These are phyloP conservation scores for Huntiella moniliformis DNA, from an alignment of 2,329 filamentous ascomycete genomes.

Conservation along the genomic window DNA sequence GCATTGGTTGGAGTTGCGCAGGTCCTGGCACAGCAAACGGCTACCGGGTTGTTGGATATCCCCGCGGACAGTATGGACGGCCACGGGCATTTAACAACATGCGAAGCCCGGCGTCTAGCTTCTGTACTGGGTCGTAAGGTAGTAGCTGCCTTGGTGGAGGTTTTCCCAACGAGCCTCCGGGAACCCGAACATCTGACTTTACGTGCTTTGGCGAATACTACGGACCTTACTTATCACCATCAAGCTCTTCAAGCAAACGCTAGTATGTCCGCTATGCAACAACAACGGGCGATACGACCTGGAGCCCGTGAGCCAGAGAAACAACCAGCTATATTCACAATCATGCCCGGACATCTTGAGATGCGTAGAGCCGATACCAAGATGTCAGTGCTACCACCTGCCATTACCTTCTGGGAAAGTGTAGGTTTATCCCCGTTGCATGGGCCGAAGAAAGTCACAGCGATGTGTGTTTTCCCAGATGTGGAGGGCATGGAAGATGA, in stretches of 20 bases:
- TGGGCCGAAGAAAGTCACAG: conserved; percentile 51
- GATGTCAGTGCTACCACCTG: conserved; percentile 56
- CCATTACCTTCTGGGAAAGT: conserved; percentile 65
- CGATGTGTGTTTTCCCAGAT: conserved; percentile 52
- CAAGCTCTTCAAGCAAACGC: conserved; percentile 22
- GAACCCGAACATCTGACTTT: conserved; percentile 21
- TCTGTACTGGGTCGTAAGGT: conserved; percentile 26
- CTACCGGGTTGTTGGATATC: conserved; percentile 29
- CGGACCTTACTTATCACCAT: conserved; percentile 32
- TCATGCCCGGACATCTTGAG: conserved; percentile 52
- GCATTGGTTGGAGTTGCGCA: conserved; percentile 50
- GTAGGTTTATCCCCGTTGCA: conserved; percentile 54
- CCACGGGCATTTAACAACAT: neutral
- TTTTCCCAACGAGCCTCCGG: conserved; percentile 27
- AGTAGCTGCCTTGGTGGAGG: conserved; percentile 28
- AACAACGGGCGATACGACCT: neutral
- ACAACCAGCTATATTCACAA: conserved; percentile 36
- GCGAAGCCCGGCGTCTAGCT: conserved; percentile 17
- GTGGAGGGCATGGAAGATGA: conserved; percentile 43
- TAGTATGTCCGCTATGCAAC: conserved; percentile 2
- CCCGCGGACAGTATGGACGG: conserved; percentile 13
- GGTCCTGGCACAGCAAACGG: conserved; percentile 51
- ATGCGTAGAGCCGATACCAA: conserved; percentile 50
- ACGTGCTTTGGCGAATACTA: conserved; percentile 35
- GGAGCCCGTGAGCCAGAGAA: conserved; percentile 25